Evolutionary conservation across 805 yeast species (phyloP).

Genomic region (Tetrapisispora nanseiensis): DNA sequence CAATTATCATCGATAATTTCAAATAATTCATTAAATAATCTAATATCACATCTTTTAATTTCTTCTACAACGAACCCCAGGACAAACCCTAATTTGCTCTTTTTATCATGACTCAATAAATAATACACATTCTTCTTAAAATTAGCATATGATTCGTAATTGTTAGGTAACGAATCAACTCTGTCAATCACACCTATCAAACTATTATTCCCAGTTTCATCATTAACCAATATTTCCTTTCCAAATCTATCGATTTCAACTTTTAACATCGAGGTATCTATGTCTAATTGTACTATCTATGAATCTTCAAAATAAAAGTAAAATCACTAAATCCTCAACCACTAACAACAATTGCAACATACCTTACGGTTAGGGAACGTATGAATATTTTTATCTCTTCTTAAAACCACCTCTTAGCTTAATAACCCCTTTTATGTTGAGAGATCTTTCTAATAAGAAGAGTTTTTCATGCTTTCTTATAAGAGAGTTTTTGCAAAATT

Average conservation of each 20-base stretch:
- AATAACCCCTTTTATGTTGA: too few species aligned
- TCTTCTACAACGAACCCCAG: conserved; percentile 28
- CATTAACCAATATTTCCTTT: conserved; percentile 15
- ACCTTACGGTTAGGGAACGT: too few species aligned
- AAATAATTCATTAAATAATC: conserved; percentile 19
- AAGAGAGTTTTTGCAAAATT: too few species aligned
- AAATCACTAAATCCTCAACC: too few species aligned
- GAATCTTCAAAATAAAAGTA: too few species aligned
- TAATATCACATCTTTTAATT: conserved; percentile 17
- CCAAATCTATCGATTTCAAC: conserved; percentile 4
- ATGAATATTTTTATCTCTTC: too few species aligned
- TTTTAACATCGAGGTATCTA: neutral
- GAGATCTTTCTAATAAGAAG: too few species aligned
- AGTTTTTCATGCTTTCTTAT: too few species aligned
- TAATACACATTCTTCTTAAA: conserved; percentile 25
- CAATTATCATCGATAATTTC: conserved; percentile 12
- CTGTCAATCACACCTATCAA: conserved; percentile 19
- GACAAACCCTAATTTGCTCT: conserved; percentile 32
- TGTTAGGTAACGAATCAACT: conserved; percentile 23
- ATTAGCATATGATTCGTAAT: conserved; percentile 11
- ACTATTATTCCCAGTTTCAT: conserved; percentile 15
- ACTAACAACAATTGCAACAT: too few species aligned
- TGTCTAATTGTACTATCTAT: neutral
- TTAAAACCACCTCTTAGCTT: too few species aligned
- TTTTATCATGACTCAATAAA: conserved; percentile 31